Evolutionary conservation across 345 rosid species (phyloP), one percentile per base, ranked within the genome.

Genomic region (Populus simonii): DNA sequence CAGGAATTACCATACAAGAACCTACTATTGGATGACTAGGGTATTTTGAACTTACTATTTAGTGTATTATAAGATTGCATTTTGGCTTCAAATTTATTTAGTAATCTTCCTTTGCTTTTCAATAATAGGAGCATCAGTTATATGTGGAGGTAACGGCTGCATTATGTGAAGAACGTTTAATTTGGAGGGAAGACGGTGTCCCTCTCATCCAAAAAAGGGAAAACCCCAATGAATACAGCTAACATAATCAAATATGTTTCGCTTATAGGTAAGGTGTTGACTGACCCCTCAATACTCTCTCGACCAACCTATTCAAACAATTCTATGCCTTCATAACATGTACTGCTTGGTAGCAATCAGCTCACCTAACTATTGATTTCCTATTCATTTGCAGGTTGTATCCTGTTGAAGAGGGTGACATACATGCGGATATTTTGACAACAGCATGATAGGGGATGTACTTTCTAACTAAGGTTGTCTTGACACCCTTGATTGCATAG

Each of bases 161-260:
- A 8, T 66, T 93, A 33, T 86, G 94, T 16, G 92, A 95, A 80
- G 94, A 87, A 15, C 89, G 93, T 33, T 82, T 95, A 66, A 80
- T 79, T 78, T 92, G 96, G 98, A 88, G 98, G 84, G 90, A 90
- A 78, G 99, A 95, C 18, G 96, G 92, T 0, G 94, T 92, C 59
- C 97, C 97, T 77, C 83, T 93, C 78, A 89, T 95, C 38, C 90
- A 57, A 68, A 89, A 89, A 83, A 89, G 85, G 87, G 88, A 84
- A 38, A 80, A 87, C 36, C 90, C 88, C 1, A 74, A 84, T 2
- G 74, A 89, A 25, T 89, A 71, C 74, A 68, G 77, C 51, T 93
- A 87, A 80, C 55, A 13, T 35, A 38, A 12, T 33, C 49, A 41
- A 62, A 6, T 62, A 27, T 16, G 2, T 59, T 43, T 35, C 36